Conservation (phyloP, 2,329 filamentous ascomycete species). For the Arthrobotrys sphaeroides region DNA sequence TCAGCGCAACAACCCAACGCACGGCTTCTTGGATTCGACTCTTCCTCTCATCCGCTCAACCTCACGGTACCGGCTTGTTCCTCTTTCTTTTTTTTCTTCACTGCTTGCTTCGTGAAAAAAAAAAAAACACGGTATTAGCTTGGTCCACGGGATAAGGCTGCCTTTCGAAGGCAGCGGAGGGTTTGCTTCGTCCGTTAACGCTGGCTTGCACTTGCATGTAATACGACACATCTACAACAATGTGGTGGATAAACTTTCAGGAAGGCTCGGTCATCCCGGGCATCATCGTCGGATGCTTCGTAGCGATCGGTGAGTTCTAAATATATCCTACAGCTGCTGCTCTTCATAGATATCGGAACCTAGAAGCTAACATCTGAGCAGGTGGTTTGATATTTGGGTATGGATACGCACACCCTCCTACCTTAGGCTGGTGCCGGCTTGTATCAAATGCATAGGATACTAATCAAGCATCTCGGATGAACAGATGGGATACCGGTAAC, state of each 20-base stretch:
- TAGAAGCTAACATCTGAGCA: conserved; percentile 5
- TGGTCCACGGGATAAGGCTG: conserved; percentile 25
- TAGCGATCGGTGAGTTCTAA: conserved; percentile 38
- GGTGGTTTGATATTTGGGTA: conserved; percentile 53
- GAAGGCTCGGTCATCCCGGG: conserved; percentile 52
- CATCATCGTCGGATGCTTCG: conserved; percentile 52
- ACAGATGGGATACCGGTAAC: conserved; percentile 65
- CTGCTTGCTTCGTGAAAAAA: not conserved
- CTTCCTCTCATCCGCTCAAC: not conserved
- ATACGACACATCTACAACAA: conserved; percentile 9
- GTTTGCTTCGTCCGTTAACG: not conserved
- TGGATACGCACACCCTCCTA: no score
- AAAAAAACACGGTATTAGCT: conserved; percentile 9
- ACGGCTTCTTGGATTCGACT: not conserved
- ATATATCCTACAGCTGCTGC: not conserved
- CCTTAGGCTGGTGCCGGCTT: no score
- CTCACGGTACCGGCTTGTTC: no score
- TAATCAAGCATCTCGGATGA: not conserved
- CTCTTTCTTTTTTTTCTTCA: not conserved
- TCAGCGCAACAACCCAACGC: not conserved
- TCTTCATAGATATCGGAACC: not conserved
- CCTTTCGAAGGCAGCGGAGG: conserved; percentile 38
- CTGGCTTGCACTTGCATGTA: not conserved
- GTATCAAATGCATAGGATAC: not conserved
- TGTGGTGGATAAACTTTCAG: conserved; percentile 53